These are phyloP conservation scores for Filobasidium wieringae DNA, from an alignment of 768 basidiomycete species.

Conservation along the genomic window DNA sequence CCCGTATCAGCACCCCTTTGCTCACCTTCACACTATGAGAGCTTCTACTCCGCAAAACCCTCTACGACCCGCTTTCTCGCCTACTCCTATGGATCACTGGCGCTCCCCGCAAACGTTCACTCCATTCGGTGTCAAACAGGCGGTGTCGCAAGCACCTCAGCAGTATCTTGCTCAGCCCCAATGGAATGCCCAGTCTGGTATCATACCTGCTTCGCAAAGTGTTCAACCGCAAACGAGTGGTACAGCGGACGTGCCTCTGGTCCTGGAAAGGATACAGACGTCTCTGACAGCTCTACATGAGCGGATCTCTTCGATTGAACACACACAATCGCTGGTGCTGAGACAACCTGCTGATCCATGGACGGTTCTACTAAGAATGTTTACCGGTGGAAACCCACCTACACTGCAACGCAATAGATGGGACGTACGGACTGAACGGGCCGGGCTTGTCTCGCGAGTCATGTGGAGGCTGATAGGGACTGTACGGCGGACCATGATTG, in stretches of 20 bases:
- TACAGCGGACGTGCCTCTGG: constrained; percentile 15
- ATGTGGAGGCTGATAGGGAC: constrained; percentile 21
- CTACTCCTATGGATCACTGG: not conserved
- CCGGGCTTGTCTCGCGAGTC: constrained; percentile 12
- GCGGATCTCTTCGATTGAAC: constrained; percentile 26
- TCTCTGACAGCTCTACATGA: constrained; percentile 32
- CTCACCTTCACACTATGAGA: not conserved
- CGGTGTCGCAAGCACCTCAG: not conserved
- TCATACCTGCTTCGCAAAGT: not conserved
- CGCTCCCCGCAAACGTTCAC: not conserved
- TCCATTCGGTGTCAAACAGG: not conserved
- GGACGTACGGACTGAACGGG: constrained; percentile 5
- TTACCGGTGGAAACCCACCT: constrained; percentile 3
- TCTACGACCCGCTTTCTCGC: not conserved
- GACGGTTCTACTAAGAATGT: constrained; percentile 16
- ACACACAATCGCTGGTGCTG: constrained; percentile 26
- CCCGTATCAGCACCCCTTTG: not conserved
- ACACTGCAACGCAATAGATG: not conserved
- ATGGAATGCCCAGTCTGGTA: no score
- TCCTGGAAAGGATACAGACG: constrained; percentile 32
- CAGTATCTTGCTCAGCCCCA: no score
- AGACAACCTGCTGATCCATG: constrained; percentile 1
- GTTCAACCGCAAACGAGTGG: not conserved
- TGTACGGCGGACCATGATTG: constrained; percentile 24
- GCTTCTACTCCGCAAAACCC: not conserved